phyloP scores from a whole-genome alignment of 2,329 filamentous ascomycete species.

The Leptographium wingfieldii region DNA sequence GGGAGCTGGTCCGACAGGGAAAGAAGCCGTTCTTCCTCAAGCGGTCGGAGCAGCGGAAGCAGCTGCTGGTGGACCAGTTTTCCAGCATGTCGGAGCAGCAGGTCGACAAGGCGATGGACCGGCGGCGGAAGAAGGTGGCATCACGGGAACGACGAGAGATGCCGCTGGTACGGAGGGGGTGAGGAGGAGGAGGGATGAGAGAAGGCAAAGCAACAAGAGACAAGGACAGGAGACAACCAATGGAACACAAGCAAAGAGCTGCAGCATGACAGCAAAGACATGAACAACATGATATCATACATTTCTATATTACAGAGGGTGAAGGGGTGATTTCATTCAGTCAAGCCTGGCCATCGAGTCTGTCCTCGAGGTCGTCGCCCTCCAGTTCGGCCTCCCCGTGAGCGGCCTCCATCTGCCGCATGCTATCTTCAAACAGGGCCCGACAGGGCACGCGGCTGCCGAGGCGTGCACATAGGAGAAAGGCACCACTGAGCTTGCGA shows the following conservation, averaged over 20 bases:
- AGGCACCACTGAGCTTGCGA: conserved; percentile 88
- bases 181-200: background rate
- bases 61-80: conserved; percentile 66
- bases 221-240: background rate
- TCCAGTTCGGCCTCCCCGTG: background rate
- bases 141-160: conserved; percentile 73
- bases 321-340: no score
- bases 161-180: conserved; percentile 29
- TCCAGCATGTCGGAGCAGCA: conserved; percentile 74
- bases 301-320: background rate
- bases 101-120: conserved; percentile 72
- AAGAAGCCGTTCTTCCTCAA: conserved; percentile 93
- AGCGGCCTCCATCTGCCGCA: conserved; percentile 23
- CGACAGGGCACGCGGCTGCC: conserved; percentile 73
- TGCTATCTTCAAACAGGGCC: conserved; percentile 58
- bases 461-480: conserved; percentile 76
- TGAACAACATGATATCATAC: background rate
- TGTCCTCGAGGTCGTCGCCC: background rate
- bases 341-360: no score
- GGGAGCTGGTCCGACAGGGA: conserved; percentile 71
- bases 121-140: conserved; percentile 78
- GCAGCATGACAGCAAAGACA: background rate
- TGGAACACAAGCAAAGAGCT: background rate
- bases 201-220: background rate
- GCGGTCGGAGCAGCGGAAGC: conserved; percentile 81